Conservation (phyloP, 148 eudicot genomes). For the Rhododendron ovatum region DNA sequence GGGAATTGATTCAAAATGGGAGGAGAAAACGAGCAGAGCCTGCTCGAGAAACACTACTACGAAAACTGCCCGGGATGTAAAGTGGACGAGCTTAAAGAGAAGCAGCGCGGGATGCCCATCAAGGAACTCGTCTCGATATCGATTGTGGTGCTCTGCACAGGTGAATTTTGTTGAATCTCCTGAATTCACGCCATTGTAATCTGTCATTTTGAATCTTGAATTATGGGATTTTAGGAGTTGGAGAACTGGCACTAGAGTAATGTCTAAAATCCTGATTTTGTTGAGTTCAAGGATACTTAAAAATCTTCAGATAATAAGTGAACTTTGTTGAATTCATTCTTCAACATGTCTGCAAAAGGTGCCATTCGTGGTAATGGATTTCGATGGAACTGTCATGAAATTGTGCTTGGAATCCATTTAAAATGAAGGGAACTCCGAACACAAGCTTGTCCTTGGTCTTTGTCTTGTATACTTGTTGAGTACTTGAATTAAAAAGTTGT, state of each 20-base stretch:
- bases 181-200: background rate
- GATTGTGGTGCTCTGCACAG: conserved; percentile 29
- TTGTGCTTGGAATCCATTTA: background rate
- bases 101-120: conserved; percentile 43
- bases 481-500: background rate
- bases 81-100: conserved; percentile 41
- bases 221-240: background rate
- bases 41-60: conserved; percentile 40
- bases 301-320: background rate
- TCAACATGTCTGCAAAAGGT: background rate
- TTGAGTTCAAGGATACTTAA: background rate
- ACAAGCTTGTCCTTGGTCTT: background rate
- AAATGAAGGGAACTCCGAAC: background rate
- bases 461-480: background rate
- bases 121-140: conserved; percentile 47
- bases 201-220: background rate
- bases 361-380: background rate
- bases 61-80: conserved; percentile 76
- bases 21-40: conserved; percentile 22
- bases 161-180: conserved; percentile 8
- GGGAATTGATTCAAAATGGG: conserved; percentile 12
- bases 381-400: background rate
- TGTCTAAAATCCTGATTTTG: background rate
- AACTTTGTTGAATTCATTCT: background rate
- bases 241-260: background rate